A percentile compares a stretch with the other conserved stretches of the same genome.
These are phyloP conservation scores for Trametes versicolor DNA, from an alignment of 1,284 basidiomycete genomes.

Conservation along the genomic window DNA sequence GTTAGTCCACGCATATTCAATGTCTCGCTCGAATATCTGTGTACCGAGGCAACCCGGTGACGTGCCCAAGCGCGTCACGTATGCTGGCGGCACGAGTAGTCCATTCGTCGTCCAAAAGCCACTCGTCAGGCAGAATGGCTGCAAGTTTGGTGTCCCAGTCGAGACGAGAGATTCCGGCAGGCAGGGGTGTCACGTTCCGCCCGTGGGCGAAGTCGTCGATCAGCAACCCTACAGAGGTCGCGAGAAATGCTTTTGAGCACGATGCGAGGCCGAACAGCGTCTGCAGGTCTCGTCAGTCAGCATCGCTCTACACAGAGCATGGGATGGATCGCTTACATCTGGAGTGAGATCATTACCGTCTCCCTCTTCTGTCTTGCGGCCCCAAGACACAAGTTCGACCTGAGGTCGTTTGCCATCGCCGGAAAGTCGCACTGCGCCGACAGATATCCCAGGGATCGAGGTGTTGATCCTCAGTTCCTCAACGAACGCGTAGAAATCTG, in stretches of 20 bases:
- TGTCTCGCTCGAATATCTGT: neutral
- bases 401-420: conserved; percentile 19
- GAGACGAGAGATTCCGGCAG: conserved; percentile 19
- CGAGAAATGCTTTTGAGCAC: conserved; percentile 54
- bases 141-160: conserved; percentile 50
- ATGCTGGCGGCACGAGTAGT: conserved; percentile 49
- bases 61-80: conserved; percentile 42
- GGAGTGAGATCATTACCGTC: conserved; percentile 35
- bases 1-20: neutral
- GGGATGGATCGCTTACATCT: conserved; percentile 36
- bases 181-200: conserved; percentile 34
- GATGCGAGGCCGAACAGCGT: conserved; percentile 53
- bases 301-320: neutral
- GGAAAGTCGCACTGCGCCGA: conserved; percentile 34
- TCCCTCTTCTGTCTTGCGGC: conserved; percentile 42
- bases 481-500: conserved; percentile 25
- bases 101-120: conserved; percentile 50
- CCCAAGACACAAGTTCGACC: conserved; percentile 30
- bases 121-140: conserved; percentile 49
- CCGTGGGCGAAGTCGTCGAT: conserved; percentile 38
- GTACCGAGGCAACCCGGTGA: conserved; percentile 31
- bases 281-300: conserved; percentile 34
- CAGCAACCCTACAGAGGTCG: conserved; percentile 44
- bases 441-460: conserved; percentile 34
- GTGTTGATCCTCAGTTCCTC: conserved; percentile 30